phyloP scores from a whole-genome alignment of 345 rosid genomes.

The Syzygium grande region DNA sequence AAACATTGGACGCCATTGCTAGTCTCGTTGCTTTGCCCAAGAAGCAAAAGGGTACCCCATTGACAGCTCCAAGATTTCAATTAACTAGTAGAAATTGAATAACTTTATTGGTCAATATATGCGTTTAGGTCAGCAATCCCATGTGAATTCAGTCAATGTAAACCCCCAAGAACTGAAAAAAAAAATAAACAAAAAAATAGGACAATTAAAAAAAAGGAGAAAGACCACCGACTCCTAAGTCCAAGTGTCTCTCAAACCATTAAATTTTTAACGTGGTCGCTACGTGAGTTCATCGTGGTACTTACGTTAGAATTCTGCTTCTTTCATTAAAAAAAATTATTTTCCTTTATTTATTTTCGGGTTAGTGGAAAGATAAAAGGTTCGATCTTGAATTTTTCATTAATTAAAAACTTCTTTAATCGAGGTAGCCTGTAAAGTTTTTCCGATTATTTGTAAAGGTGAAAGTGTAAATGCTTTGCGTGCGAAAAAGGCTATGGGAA shows the following conservation, averaged over 20 bases:
- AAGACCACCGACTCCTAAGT: background rate
- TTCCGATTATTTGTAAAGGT: background rate
- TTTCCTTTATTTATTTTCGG: background rate
- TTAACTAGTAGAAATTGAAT: background rate
- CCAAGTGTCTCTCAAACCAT: background rate
- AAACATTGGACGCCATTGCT: background rate
- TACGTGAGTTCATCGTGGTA: background rate
- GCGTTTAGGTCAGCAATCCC: background rate
- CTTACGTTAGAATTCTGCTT: background rate
- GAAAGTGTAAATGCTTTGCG: background rate
- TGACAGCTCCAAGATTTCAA: background rate
- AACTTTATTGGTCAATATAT: background rate
- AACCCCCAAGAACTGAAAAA: background rate
- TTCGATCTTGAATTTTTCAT: background rate
- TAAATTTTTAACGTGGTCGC: background rate
- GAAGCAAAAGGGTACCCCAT: background rate
- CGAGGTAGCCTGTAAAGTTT: background rate
- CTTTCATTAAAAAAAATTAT: background rate
- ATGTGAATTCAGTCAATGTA: background rate
- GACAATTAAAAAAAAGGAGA: background rate
- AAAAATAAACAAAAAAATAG: background rate
- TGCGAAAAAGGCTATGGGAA: rapidly evolving
- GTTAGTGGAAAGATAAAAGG: background rate
- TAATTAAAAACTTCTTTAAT: background rate
- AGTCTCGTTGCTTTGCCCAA: background rate